These are phyloP conservation scores for Coemansia biformis DNA, from an alignment of 192 early-diverging fungal species.

Conservation along the genomic window DNA sequence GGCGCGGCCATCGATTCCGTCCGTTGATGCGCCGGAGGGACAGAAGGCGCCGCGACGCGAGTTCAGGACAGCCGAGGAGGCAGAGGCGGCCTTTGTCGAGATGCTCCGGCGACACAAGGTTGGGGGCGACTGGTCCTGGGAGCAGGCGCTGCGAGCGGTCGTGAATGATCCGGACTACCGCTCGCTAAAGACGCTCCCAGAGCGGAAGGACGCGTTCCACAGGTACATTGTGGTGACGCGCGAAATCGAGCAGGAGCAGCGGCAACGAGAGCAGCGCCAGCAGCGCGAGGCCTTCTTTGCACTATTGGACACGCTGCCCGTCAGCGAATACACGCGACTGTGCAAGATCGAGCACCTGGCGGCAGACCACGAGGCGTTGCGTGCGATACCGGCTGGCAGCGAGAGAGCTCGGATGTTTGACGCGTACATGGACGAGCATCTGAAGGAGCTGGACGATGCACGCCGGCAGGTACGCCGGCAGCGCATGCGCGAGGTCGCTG, in stretches of 20 bases:
- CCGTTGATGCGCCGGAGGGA: not conserved
- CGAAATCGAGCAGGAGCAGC: slow-evolving; percentile 51
- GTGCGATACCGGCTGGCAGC: slow-evolving; percentile 54
- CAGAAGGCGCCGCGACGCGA: slow-evolving; percentile 42
- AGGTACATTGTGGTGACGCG: slow-evolving; percentile 53
- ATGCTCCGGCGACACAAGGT: slow-evolving; percentile 72
- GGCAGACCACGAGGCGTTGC: slow-evolving; percentile 59
- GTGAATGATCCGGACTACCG: slow-evolving; percentile 81
- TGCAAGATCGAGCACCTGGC: slow-evolving; percentile 52
- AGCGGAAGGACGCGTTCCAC: slow-evolving; percentile 79
- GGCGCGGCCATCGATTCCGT: too few relatives aligned
- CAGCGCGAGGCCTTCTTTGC: slow-evolving; percentile 54
- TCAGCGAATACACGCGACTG: slow-evolving; percentile 57
- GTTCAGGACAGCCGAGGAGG: slow-evolving; percentile 73
- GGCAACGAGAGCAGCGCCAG: slow-evolving; percentile 15
- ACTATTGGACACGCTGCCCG: slow-evolving; percentile 50
- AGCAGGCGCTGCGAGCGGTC: slow-evolving; percentile 80
- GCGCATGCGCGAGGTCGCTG: slow-evolving; percentile 51
- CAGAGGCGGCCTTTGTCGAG: slow-evolving; percentile 68
- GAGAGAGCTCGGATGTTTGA: slow-evolving; percentile 65
- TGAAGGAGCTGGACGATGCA: slow-evolving; percentile 62
- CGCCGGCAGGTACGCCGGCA: slow-evolving; percentile 56
- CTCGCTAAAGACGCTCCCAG: slow-evolving; percentile 68
- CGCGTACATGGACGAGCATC: slow-evolving; percentile 64
- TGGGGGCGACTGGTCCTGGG: slow-evolving; percentile 84